Evolutionary conservation across 495 filamentous ascomycete species (phyloP), one percentile per base, ranked within the genome.

Genomic region (Massariosphaeria phaeospora): DNA sequence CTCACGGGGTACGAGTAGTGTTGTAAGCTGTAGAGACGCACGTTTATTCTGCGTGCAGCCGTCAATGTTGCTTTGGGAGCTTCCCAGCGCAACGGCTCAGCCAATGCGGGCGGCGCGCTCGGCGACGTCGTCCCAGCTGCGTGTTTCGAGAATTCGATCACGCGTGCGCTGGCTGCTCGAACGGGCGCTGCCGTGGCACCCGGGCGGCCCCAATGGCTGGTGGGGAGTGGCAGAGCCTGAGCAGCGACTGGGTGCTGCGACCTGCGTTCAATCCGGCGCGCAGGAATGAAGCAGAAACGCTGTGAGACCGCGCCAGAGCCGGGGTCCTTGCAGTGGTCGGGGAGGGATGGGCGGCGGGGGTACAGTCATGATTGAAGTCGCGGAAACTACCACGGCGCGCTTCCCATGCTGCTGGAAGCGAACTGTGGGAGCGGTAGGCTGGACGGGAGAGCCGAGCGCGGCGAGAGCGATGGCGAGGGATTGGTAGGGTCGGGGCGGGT

Each of bases 1-100:
- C 34, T 41, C 24, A 47, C 11, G 35, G 35, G 33, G 42, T 53
- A 62, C 52, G 47, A 48, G 45, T 59, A 23, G 33, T 56, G 41
- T 44, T 47, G 44, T 57, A 40, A 42, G 60, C 57, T 49, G 13
- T 56, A 35, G 31, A 54, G 60, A 65, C 57, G 65, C 67, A 69
- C 67, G 65, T 69, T 65, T 62, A 57, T 54, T 35, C 54, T 62
- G 65, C 58, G 57, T 36, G 38, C 52, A 56, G 34, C 60, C 63
- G 63, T 62, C 64, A 57, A 62, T 64, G 52, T 48, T 57, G 38
- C 39, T 48, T 63, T 47, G 59, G 57, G 47, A 12, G 41, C 2
- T 17, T 52, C 48, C 56, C 48, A 44, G 33, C n/a, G 26, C 26
- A 46, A 47, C 35, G 56, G 56, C 33, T 59, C 59, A 26, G 34